Evolutionary conservation across 2,329 filamentous ascomycete genomes (phyloP).

Genomic region (Epichloe hybrida): DNA sequence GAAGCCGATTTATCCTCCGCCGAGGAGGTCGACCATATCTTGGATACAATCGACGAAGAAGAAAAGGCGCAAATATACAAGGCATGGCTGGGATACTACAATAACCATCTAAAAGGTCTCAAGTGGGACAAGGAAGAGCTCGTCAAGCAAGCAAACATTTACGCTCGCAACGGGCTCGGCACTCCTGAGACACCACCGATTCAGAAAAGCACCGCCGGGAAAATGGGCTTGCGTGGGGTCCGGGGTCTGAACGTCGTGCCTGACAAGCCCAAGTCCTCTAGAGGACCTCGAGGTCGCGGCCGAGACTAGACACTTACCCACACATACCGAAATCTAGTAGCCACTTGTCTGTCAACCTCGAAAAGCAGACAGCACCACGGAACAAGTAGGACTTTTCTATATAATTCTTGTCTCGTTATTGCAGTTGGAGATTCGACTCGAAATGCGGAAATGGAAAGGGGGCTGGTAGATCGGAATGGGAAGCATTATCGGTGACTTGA

Average conservation of each 20-base stretch:
- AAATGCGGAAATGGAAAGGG: neutral
- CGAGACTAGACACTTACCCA: neutral
- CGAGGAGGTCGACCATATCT: slow-evolving; percentile 24
- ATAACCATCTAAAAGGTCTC: slow-evolving; percentile 32
- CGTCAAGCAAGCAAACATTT: slow-evolving; percentile 37
- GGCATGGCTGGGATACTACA: slow-evolving; percentile 44
- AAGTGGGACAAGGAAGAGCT: slow-evolving; percentile 29
- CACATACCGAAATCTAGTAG: too few relatives aligned
- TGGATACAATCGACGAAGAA: slow-evolving; percentile 28
- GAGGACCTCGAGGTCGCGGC: neutral
- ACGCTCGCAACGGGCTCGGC: slow-evolving; percentile 33
- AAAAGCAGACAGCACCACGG: too few relatives aligned
- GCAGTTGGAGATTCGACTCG: neutral
- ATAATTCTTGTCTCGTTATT: neutral
- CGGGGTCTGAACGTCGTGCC: slow-evolving; percentile 33
- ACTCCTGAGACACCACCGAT: slow-evolving; percentile 33
- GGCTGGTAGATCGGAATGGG: neutral
- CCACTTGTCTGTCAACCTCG: too few relatives aligned
- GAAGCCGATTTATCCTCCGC: slow-evolving; percentile 30
- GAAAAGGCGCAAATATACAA: slow-evolving; percentile 37
- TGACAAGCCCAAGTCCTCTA: slow-evolving; percentile 21
- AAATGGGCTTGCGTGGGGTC: slow-evolving; percentile 44
- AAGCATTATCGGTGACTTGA: neutral
- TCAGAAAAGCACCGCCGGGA: slow-evolving; percentile 32
- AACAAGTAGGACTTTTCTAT: neutral